Percentiles rank a stretch among this genome's conserved stretches.
phyloP scores from a whole-genome alignment of 345 rosid species.

The Erucastrum elatum region DNA sequence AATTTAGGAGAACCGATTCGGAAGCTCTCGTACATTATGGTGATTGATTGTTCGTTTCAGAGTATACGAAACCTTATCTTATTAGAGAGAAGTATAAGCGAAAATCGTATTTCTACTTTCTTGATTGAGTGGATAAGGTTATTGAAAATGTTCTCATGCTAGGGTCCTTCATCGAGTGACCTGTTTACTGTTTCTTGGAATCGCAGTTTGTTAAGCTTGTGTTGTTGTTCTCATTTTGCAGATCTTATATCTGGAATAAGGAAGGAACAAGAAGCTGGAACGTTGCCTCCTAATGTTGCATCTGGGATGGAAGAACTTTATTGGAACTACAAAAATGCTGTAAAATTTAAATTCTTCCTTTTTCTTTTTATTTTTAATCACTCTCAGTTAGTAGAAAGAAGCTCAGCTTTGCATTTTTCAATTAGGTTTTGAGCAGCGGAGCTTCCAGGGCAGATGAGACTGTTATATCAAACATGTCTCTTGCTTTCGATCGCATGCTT shows the following conservation, averaged over 20 bases:
- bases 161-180: not conserved
- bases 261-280: constrained; percentile 73
- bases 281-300: constrained; percentile 71
- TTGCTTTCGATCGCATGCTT: constrained; percentile 69
- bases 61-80: not conserved
- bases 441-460: constrained; percentile 59
- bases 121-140: constrained; percentile 1
- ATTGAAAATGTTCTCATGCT: too few species aligned
- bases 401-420: not conserved
- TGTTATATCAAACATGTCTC: constrained; percentile 81
- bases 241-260: constrained; percentile 75
- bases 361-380: constrained; percentile 5
- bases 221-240: constrained; percentile 36
- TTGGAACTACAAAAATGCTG: constrained; percentile 88
- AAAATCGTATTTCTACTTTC: constrained; percentile 10
- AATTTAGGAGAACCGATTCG: not conserved
- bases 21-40: not conserved
- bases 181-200: not conserved
- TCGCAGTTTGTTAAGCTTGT: not conserved
- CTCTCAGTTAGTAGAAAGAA: constrained; percentile 1
- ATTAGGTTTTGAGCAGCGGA: constrained; percentile 76
- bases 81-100: not conserved
- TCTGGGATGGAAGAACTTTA: constrained; percentile 81
- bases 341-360: constrained; percentile 41
- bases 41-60: not conserved